A percentile compares a stretch with the other conserved stretches of the same genome.
These are phyloP conservation scores for Nannochloropsis salina DNA, from an alignment of 108 stramenopile genomes.

Conservation along the genomic window DNA sequence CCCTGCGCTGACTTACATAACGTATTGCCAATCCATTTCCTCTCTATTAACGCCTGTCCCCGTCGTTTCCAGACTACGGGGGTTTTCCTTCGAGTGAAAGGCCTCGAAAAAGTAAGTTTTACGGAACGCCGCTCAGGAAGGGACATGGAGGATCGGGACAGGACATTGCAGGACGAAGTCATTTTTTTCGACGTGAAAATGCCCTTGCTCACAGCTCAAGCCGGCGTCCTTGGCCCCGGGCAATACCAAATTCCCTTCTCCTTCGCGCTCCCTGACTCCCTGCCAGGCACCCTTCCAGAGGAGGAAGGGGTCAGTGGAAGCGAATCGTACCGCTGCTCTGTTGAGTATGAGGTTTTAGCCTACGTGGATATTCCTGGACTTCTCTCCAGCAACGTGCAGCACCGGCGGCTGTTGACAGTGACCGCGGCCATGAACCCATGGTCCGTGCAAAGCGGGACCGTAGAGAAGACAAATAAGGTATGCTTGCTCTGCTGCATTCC, in stretches of 20 bases:
- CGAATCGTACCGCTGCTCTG: constrained; percentile 15
- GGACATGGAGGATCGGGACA: neutral
- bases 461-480: neutral
- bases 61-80: neutral
- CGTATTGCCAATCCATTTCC: neutral
- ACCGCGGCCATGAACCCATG: neutral
- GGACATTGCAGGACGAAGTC: neutral
- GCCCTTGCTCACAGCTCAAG: neutral
- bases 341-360: neutral
- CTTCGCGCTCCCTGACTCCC: neutral
- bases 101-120: neutral
- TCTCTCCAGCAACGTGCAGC: neutral
- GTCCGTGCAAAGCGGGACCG: neutral
- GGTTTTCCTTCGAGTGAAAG: constrained; percentile 11
- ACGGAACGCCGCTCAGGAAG: constrained; percentile 6
- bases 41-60: neutral
- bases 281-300: neutral
- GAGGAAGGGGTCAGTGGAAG: neutral
- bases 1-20: no score
- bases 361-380: constrained; percentile 9
- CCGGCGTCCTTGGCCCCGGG: neutral
- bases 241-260: neutral
- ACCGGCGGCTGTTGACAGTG: neutral
- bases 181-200: neutral
- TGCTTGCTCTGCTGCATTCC: neutral